Conservation (phyloP, 148 eudicot genomes). For the Linanthus parryae region DNA sequence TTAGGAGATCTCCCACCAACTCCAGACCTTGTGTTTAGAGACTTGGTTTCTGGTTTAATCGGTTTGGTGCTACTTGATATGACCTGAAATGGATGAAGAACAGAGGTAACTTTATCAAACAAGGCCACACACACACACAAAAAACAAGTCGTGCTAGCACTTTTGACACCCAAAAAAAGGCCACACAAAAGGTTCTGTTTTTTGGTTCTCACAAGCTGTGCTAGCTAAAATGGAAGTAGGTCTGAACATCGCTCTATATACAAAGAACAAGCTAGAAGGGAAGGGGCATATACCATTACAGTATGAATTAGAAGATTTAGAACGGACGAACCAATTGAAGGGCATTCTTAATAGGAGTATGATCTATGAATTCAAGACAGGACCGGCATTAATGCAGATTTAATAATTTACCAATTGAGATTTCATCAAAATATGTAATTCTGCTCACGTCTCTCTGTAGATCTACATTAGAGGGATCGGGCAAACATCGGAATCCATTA, state of each 20-base stretch:
- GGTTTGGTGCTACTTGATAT: slow-evolving; percentile 14
- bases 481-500: too few species aligned
- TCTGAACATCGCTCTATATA: not conserved
- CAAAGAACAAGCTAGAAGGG: not conserved
- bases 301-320: not conserved
- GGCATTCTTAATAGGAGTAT: not conserved
- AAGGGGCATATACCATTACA: not conserved
- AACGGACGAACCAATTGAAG: not conserved
- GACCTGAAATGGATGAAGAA: slow-evolving; percentile 17
- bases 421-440: too few species aligned
- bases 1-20: not conserved
- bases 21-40: not conserved
- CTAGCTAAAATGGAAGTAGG: not conserved
- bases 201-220: too few species aligned
- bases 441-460: too few species aligned
- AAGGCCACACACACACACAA: not conserved
- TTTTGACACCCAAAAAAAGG: not conserved
- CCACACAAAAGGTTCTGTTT: too few species aligned
- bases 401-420: too few species aligned
- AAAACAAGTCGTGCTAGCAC: not conserved
- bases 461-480: too few species aligned
- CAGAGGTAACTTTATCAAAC: not conserved
- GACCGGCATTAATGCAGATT: too few species aligned
- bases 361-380: too few species aligned
- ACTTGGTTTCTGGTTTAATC: slow-evolving; percentile 11